phyloP scores from a whole-genome alignment of 2,329 filamentous ascomycete genomes.

The Didymellaceae sp. region DNA sequence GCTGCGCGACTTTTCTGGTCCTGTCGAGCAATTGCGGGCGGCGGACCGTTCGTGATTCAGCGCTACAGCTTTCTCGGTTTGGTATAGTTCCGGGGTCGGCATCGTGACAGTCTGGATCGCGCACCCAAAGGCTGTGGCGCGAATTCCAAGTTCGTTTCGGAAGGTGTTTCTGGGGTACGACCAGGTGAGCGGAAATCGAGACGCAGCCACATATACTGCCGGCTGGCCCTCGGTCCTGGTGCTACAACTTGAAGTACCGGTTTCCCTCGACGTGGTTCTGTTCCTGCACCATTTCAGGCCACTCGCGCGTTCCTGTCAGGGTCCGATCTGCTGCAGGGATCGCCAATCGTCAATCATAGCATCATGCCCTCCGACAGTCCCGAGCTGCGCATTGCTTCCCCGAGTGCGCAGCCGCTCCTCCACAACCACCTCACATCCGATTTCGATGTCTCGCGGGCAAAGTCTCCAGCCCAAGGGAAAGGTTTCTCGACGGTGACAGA shows the following conservation, averaged over 20 bases:
- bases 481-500: slow-evolving; percentile 22
- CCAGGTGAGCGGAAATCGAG: neutral
- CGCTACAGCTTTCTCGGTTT: slow-evolving; percentile 8
- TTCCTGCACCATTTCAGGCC: slow-evolving; percentile 1
- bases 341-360: neutral
- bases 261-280: neutral
- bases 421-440: slow-evolving; percentile 30
- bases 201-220: slow-evolving; percentile 13
- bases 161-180: slow-evolving; percentile 21
- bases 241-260: neutral
- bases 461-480: slow-evolving; percentile 17
- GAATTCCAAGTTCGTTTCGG: slow-evolving; percentile 20
- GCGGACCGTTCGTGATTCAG: slow-evolving; percentile 13
- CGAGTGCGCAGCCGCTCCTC: slow-evolving; percentile 29
- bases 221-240: neutral
- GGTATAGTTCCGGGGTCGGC: slow-evolving; percentile 4
- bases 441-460: slow-evolving; percentile 23
- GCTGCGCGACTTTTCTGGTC: slow-evolving; percentile 15
- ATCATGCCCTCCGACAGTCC: slow-evolving; percentile 29
- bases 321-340: slow-evolving; percentile 21
- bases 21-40: slow-evolving; percentile 9
- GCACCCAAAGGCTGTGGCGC: slow-evolving; percentile 12
- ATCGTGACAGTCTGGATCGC: slow-evolving; percentile 22
- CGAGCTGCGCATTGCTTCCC: slow-evolving; percentile 16
- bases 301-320: slow-evolving; percentile 10